These are phyloP conservation scores for Penicillium sp. DNA, from an alignment of 2,329 filamentous ascomycete species.

Conservation along the genomic window DNA sequence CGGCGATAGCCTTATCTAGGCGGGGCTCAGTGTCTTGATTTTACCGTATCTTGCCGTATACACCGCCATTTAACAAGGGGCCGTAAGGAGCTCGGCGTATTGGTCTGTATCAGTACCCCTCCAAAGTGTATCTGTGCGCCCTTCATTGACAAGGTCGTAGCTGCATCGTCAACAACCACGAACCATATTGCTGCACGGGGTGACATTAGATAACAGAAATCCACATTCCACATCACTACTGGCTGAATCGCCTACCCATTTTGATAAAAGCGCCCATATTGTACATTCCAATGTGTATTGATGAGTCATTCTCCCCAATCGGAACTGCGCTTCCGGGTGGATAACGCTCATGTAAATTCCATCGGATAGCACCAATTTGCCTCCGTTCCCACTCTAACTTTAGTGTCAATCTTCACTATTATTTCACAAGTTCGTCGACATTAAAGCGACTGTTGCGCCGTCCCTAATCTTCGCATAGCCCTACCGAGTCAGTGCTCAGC, in stretches of 20 bases:
- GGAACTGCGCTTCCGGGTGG: constrained; percentile 12
- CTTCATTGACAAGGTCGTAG: constrained; percentile 20
- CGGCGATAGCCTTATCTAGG: constrained; percentile 39
- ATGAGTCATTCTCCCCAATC: constrained; percentile 17
- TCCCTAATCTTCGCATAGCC: neutral
- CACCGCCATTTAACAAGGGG: neutral
- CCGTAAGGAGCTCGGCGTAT: neutral
- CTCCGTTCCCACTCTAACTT: constrained; percentile 5
- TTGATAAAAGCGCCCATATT: constrained; percentile 1
- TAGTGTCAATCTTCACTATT: neutral
- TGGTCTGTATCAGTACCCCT: constrained; percentile 5
- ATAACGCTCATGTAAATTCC: constrained; percentile 15
- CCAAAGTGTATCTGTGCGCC: constrained; percentile 15
- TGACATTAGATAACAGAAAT: constrained; percentile 19
- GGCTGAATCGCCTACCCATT: neutral
- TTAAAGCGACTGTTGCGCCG: neutral
- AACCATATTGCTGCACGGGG: neutral
- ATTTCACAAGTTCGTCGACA: neutral
- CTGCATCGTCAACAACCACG: neutral
- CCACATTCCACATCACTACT: neutral
- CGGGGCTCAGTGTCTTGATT: constrained; percentile 17
- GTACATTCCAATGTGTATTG: neutral
- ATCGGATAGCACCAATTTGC: constrained; percentile 7
- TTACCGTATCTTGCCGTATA: constrained; percentile 7
- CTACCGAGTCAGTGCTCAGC: neutral